Percentiles rank a stretch among this genome's conserved stretches.
Conservation (phyloP, 106 monocot species). For the Apostasia ramifera region DNA sequence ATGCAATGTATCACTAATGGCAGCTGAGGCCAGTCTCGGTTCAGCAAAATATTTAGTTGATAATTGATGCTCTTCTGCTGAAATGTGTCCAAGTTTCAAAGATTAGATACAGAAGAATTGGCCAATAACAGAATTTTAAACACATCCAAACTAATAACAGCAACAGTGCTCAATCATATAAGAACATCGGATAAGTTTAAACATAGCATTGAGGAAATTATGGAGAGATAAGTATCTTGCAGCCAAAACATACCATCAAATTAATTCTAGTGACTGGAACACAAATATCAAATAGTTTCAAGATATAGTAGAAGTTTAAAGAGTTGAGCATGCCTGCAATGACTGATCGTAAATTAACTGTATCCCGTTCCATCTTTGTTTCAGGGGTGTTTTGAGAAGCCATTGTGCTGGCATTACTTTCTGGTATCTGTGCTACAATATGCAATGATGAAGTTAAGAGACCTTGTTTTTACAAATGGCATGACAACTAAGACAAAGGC, state of each 20-base stretch:
- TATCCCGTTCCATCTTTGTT: constrained; percentile 16
- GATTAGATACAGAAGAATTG: neutral
- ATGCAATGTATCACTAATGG: constrained; percentile 9
- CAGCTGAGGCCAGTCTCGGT: constrained; percentile 20
- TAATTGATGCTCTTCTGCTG: constrained; percentile 39
- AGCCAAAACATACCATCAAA: no score
- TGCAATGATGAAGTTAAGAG: constrained; percentile 38
- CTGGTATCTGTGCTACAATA: constrained; percentile 44
- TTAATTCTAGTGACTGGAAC: neutral
- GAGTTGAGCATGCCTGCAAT: constrained; percentile 40
- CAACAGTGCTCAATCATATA: neutral
- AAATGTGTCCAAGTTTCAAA: constrained; percentile 3
- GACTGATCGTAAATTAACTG: constrained; percentile 22
- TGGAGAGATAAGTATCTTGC: no score
- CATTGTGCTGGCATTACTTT: constrained; percentile 18
- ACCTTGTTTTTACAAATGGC: constrained; percentile 9
- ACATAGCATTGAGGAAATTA: neutral
- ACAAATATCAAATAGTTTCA: neutral
- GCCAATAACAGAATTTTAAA: neutral
- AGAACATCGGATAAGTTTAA: neutral
- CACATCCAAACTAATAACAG: neutral
- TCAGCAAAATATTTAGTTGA: constrained; percentile 10
- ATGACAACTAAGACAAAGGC: constrained; percentile 38
- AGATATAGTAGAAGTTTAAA: neutral
- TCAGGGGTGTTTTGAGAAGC: constrained; percentile 16